Conservation (phyloP, 345 rosid genomes). For the Hibiscus tridactylites region DNA sequence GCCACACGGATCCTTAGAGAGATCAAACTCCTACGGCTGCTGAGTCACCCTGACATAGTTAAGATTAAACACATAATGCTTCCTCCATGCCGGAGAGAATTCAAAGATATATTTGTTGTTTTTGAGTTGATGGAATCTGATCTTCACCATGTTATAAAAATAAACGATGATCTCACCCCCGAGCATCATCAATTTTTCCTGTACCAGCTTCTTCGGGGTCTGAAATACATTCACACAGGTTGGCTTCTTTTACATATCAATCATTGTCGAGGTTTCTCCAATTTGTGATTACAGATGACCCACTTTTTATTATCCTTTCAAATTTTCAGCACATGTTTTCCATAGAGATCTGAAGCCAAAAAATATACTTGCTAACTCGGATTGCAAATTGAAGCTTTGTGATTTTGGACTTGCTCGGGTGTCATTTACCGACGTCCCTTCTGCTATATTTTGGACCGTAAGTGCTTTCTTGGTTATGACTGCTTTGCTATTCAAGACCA, state of each 20-base stretch:
- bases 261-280: constrained; percentile 1
- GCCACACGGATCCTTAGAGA: constrained; percentile 60
- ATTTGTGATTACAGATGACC: neutral
- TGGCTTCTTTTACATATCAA: constrained; percentile 19
- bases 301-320: neutral
- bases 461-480: constrained; percentile 27
- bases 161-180: constrained; percentile 84
- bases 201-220: constrained; percentile 96
- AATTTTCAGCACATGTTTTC: constrained; percentile 74
- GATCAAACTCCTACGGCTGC: constrained; percentile 90
- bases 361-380: constrained; percentile 93
- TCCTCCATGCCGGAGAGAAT: constrained; percentile 89
- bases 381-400: constrained; percentile 95
- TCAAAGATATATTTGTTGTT: constrained; percentile 87
- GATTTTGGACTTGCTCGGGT: constrained; percentile 98
- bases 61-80: constrained; percentile 94
- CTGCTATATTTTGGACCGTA: constrained; percentile 99
- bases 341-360: constrained; percentile 95
- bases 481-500: neutral
- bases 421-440: constrained; percentile 83
- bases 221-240: constrained; percentile 94
- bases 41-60: constrained; percentile 79
- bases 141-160: constrained; percentile 82
- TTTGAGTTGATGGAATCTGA: constrained; percentile 99
- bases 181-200: constrained; percentile 93